Conservation (phyloP, 345 rosid genomes). For the Dipteronia dyeriana region DNA sequence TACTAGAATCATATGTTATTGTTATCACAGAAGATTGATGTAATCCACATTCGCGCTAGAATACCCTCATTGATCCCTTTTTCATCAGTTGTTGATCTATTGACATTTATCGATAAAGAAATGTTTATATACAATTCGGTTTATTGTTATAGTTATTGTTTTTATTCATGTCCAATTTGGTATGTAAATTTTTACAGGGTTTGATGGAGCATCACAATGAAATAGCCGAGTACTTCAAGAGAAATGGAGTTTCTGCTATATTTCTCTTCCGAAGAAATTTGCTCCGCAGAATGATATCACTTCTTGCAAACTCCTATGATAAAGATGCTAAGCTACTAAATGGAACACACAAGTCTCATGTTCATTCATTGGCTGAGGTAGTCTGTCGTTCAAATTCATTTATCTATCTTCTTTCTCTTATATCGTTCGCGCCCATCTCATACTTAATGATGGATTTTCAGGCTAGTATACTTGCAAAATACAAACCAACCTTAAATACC, state of each 20-base stretch:
- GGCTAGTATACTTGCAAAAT: conserved; percentile 43
- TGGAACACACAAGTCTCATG: conserved; percentile 46
- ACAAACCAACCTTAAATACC: conserved; percentile 38
- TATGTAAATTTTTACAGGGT: conserved; percentile 22
- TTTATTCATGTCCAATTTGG: too few species aligned
- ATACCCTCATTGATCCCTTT: not conserved
- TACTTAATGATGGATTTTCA: conserved; percentile 18
- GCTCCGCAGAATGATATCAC: conserved; percentile 41
- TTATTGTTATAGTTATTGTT: not conserved
- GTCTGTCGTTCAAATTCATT: not conserved
- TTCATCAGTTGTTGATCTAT: not conserved
- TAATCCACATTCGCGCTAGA: not conserved
- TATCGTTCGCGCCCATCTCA: not conserved
- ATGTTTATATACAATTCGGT: not conserved
- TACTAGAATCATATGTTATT: not conserved
- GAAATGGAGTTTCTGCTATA: conserved; percentile 38
- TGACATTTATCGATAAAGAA: not conserved
- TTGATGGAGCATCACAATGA: conserved; percentile 35
- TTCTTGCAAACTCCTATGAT: conserved; percentile 38
- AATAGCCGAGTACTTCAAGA: conserved; percentile 34
- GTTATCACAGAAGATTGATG: not conserved
- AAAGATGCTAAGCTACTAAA: conserved; percentile 30
- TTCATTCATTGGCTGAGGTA: conserved; percentile 34
- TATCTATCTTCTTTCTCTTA: not conserved
- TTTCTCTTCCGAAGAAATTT: conserved; percentile 40